Evolutionary conservation across 495 filamentous ascomycete species (phyloP).

Genomic region (Xylaria grammica): DNA sequence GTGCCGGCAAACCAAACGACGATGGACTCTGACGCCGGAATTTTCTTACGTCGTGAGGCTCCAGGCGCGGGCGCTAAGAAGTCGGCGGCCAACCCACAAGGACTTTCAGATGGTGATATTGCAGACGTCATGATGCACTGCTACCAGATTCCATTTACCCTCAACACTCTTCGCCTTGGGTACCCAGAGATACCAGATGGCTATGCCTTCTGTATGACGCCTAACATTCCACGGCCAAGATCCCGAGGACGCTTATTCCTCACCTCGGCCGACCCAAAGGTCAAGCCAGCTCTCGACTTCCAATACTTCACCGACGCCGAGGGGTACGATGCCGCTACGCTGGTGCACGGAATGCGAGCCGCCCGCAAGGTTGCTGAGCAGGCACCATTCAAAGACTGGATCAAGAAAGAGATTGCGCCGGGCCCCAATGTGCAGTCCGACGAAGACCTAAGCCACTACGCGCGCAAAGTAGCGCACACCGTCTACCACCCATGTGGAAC

Average conservation of each 20-base stretch:
- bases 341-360: constrained; percentile 76
- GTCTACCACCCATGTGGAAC: constrained; percentile 88
- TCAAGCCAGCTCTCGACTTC: constrained; percentile 85
- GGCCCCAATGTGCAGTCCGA: constrained; percentile 71
- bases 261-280: constrained; percentile 68
- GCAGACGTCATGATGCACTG: constrained; percentile 91
- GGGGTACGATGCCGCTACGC: constrained; percentile 80
- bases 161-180: constrained; percentile 73
- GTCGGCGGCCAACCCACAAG: constrained; percentile 49
- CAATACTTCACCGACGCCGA: constrained; percentile 85
- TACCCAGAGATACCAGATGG: constrained; percentile 68
- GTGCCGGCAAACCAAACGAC: constrained; percentile 78
- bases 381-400: constrained; percentile 76
- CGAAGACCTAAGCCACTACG: constrained; percentile 75
- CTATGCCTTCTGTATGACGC: constrained; percentile 90
- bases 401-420: constrained; percentile 79
- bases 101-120: constrained; percentile 64
- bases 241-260: constrained; percentile 75
- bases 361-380: constrained; percentile 73
- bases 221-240: constrained; percentile 84
- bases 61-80: constrained; percentile 56
- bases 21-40: constrained; percentile 84
- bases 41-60: constrained; percentile 76
- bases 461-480: constrained; percentile 75
- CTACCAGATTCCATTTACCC: constrained; percentile 84